phyloP scores from a whole-genome alignment of 23 red algal genomes.

The Gracilaria gracilis region DNA sequence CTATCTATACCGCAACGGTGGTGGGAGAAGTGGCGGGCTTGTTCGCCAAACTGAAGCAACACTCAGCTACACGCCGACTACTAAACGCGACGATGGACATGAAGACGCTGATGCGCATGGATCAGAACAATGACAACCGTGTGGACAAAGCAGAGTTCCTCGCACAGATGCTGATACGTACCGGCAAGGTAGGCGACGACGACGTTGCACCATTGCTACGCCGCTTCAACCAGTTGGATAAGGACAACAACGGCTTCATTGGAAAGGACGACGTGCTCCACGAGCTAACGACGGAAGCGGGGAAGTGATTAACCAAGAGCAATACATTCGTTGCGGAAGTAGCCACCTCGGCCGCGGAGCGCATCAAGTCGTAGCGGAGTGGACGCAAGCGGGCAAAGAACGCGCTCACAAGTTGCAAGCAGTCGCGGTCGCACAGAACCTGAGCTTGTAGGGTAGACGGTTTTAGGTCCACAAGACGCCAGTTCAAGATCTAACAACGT shows the following conservation, averaged over 20 bases:
- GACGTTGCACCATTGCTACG: conserved; percentile 56
- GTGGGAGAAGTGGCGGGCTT: conserved; percentile 57
- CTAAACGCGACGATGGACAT: conserved; percentile 51
- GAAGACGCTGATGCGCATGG: conserved; percentile 25
- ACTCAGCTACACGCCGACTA: conserved; percentile 36
- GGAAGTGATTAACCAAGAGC: too few relatives aligned
- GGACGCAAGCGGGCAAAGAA: too few relatives aligned
- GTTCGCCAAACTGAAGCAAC: conserved; percentile 53
- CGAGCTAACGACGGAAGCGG: too few relatives aligned
- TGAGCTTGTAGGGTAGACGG: too few relatives aligned
- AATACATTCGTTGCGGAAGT: too few relatives aligned
- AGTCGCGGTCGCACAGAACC: too few relatives aligned
- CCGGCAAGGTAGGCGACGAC: conserved; percentile 53
- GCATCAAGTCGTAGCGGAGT: too few relatives aligned
- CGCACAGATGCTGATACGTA: conserved; percentile 61
- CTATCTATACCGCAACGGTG: conserved; percentile 67
- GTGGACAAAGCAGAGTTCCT: conserved; percentile 73
- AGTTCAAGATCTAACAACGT: too few relatives aligned
- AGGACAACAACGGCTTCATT: conserved; percentile 64
- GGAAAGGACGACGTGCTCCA: background rate
- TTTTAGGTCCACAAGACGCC: too few relatives aligned
- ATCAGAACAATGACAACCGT: conserved; percentile 50
- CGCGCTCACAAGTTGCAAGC: too few relatives aligned
- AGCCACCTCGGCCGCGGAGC: background rate
- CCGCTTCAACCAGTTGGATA: conserved; percentile 70